phyloP scores from a whole-genome alignment of 1,284 basidiomycete species.

The Sporisorium exsertum region DNA sequence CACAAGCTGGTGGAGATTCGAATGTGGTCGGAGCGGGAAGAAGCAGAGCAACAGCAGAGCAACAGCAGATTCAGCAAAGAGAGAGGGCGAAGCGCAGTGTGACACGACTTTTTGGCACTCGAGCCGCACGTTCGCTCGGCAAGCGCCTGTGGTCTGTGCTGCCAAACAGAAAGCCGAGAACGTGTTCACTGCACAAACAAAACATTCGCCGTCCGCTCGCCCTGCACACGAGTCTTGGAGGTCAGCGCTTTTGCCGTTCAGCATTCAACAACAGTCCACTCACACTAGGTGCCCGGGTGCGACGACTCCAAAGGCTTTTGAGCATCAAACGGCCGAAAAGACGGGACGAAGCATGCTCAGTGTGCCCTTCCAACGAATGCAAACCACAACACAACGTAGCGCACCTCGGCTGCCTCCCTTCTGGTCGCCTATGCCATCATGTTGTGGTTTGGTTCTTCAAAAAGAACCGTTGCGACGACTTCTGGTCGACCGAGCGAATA shows the following conservation, averaged over 20 bases:
- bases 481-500: too few species aligned
- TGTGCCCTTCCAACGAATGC: too few species aligned
- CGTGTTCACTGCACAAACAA: constrained; percentile 22
- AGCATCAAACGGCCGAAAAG: not conserved
- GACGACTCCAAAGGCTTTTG: too few species aligned
- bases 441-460: not conserved
- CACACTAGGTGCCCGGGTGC: too few species aligned
- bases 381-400: too few species aligned
- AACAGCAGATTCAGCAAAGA: not conserved
- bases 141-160: constrained; percentile 27
- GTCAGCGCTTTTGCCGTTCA: too few species aligned
- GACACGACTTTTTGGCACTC: constrained; percentile 27
- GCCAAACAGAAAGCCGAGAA: constrained; percentile 22
- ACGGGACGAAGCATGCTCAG: too few species aligned
- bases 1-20: not conserved
- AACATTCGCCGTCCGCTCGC: constrained; percentile 39
- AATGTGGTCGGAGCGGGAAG: not conserved
- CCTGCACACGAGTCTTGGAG: too few species aligned
- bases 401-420: too few species aligned
- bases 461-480: too few species aligned
- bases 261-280: not conserved
- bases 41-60: not conserved
- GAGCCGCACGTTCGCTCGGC: constrained; percentile 41
- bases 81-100: constrained; percentile 19
- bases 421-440: too few species aligned